phyloP scores from a whole-genome alignment of 2,329 filamentous ascomycete species.

The Dryadomyces quercivorus region DNA sequence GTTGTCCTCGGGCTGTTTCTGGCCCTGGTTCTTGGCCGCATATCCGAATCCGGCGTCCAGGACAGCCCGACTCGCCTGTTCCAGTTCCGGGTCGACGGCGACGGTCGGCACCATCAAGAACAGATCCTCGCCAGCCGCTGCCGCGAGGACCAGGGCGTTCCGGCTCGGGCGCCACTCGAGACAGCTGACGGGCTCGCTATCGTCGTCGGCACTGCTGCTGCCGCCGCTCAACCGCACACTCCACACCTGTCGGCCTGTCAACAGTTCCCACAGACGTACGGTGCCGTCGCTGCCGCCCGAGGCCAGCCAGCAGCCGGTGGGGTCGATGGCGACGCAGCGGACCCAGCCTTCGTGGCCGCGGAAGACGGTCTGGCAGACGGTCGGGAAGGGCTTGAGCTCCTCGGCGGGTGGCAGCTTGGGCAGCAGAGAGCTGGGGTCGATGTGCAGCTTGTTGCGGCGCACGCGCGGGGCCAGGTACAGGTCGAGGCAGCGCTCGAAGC shows the following conservation, averaged over 20 bases:
- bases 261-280: conserved; percentile 78
- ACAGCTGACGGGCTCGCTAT: conserved; percentile 71
- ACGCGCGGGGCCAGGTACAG: conserved; percentile 89
- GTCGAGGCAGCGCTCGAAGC: conserved; percentile 90
- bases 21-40: conserved; percentile 36
- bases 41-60: conserved; percentile 90
- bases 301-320: conserved; percentile 73
- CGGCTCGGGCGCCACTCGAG: conserved; percentile 82
- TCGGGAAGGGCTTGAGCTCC: conserved; percentile 90
- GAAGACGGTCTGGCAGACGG: conserved; percentile 77
- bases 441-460: conserved; percentile 87
- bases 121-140: conserved; percentile 71
- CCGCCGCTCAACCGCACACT: conserved; percentile 58
- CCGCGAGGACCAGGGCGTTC: conserved; percentile 71
- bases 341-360: conserved; percentile 81
- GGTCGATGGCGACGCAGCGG: conserved; percentile 72
- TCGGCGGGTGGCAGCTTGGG: conserved; percentile 89
- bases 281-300: conserved; percentile 92
- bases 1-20: conserved; percentile 38
- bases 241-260: conserved; percentile 82
- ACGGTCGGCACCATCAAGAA: conserved; percentile 67
- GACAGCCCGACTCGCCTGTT: conserved; percentile 61
- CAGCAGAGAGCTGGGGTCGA: conserved; percentile 84
- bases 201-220: conserved; percentile 17
- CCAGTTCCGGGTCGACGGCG: conserved; percentile 57